A percentile compares a stretch with the other conserved stretches of the same genome.
phyloP scores from a whole-genome alignment of 179 eudicot genomes.

The Nepenthes alata region DNA sequence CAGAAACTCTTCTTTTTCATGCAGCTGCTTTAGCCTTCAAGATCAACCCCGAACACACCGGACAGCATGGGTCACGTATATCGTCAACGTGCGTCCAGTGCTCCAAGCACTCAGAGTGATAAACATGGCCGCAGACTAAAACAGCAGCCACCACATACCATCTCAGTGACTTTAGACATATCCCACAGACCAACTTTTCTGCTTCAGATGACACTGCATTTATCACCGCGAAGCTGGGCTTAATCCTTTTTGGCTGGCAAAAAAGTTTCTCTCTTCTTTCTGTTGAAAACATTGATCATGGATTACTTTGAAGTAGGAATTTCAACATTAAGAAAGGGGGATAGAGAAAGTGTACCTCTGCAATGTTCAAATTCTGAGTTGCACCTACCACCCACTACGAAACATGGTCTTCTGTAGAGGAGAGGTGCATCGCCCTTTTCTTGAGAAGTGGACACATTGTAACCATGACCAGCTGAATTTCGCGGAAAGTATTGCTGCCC shows the following conservation, averaged over 20 bases:
- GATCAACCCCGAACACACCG: slow-evolving; percentile 20
- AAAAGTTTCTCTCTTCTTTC: slow-evolving; percentile 28
- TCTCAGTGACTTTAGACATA: slow-evolving; percentile 43
- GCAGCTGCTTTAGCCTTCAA: slow-evolving; percentile 9
- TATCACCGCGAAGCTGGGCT: slow-evolving; percentile 21
- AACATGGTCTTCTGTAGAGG: slow-evolving; percentile 24
- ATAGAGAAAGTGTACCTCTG: slow-evolving; percentile 24
- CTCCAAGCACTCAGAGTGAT: slow-evolving; percentile 66
- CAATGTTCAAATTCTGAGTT: slow-evolving; percentile 23
- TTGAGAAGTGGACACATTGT: slow-evolving; percentile 35
- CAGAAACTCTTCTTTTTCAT: too few species aligned
- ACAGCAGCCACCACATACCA: slow-evolving; percentile 51
- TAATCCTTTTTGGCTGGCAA: slow-evolving; percentile 41
- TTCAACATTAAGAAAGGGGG: neutral
- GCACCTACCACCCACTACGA: slow-evolving; percentile 29
- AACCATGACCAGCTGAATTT: slow-evolving; percentile 21
- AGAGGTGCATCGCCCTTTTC: slow-evolving; percentile 22
- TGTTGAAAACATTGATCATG: slow-evolving; percentile 3
- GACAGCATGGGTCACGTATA: slow-evolving; percentile 61
- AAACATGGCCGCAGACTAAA: slow-evolving; percentile 64
- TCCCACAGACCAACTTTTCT: slow-evolving; percentile 34
- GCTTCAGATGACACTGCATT: slow-evolving; percentile 23
- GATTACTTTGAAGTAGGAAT: neutral
- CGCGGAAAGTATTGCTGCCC: slow-evolving; percentile 43
- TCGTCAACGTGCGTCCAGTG: slow-evolving; percentile 33